A percentile compares a stretch with the other conserved stretches of the same genome.
Conservation (phyloP, 306 rosid species). For the Coriaria nepalensis region DNA sequence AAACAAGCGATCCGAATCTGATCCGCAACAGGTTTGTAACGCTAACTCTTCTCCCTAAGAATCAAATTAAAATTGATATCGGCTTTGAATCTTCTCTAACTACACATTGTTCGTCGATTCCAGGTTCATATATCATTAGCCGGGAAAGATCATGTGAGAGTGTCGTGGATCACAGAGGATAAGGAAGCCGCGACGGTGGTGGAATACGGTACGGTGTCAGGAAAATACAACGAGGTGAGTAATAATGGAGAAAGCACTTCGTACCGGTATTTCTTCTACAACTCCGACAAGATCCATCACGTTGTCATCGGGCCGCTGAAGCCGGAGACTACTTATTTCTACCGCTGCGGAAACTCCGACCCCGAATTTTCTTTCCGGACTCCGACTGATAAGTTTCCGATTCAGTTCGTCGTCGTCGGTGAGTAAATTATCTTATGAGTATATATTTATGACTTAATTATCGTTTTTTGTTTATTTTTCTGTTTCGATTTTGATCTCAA, state of each 20-base stretch:
- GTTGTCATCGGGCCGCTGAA: constrained; percentile 28
- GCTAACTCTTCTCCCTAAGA: not conserved
- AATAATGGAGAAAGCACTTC: constrained; percentile 18
- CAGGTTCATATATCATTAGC: constrained; percentile 66
- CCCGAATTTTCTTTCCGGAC: constrained; percentile 58
- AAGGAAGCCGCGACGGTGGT: constrained; percentile 16
- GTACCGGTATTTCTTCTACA: constrained; percentile 20
- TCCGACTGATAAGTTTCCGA: constrained; percentile 41
- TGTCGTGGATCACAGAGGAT: constrained; percentile 58
- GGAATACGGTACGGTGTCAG: constrained; percentile 25
- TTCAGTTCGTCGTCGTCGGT: constrained; percentile 62
- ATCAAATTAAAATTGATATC: not conserved
- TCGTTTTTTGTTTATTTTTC: too few relatives aligned
- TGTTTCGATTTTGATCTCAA: too few relatives aligned
- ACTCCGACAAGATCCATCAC: constrained; percentile 34
- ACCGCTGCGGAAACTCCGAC: constrained; percentile 27
- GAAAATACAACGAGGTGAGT: constrained; percentile 13
- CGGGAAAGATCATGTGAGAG: constrained; percentile 48
- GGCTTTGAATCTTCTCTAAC: not conserved
- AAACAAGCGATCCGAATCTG: constrained; percentile 17
- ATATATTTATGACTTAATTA: too few relatives aligned
- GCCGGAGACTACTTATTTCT: constrained; percentile 24
- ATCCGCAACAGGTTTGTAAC: constrained; percentile 13
- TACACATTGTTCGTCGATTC: not conserved
- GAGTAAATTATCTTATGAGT: constrained; percentile 7